These are phyloP conservation scores for Lentinula edodes DNA, from an alignment of 768 basidiomycete genomes.

Conservation along the genomic window DNA sequence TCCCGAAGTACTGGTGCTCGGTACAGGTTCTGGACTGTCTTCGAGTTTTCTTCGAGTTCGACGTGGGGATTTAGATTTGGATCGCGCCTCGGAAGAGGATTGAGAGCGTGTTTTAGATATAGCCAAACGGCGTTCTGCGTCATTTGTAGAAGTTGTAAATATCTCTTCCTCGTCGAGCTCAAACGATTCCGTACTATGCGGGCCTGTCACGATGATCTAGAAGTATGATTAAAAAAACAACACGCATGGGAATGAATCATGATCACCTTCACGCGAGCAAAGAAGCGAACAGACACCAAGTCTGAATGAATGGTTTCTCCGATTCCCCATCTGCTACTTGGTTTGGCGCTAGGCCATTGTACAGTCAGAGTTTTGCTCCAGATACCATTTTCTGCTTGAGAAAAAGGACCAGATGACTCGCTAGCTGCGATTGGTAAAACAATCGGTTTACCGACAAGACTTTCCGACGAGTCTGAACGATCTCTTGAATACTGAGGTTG, in stretches of 20 bases:
- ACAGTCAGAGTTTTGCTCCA: constrained; percentile 64
- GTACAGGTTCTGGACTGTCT: constrained; percentile 1
- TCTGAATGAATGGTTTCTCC: constrained; percentile 65
- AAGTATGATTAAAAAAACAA: constrained; percentile 7
- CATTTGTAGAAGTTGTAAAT: constrained; percentile 62
- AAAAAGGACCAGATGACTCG: constrained; percentile 56
- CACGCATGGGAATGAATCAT: constrained; percentile 8
- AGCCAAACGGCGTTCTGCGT: constrained; percentile 61
- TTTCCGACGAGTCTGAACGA: constrained; percentile 22
- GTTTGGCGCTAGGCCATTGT: constrained; percentile 67
- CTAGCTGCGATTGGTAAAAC: constrained; percentile 50
- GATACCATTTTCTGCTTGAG: constrained; percentile 48
- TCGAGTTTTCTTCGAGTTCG: constrained; percentile 10
- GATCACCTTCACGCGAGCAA: constrained; percentile 61
- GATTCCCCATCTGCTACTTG: constrained; percentile 69
- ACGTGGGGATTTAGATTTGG: constrained; percentile 12
- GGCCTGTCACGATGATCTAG: constrained; percentile 46
- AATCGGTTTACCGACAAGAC: constrained; percentile 34
- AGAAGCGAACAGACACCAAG: constrained; percentile 62
- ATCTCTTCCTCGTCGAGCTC: constrained; percentile 70
- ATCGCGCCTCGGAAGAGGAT: constrained; percentile 14
- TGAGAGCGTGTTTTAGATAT: constrained; percentile 51
- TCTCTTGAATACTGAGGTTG: constrained; percentile 27
- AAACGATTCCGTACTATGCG: constrained; percentile 58
- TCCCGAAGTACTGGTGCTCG: neutral